Base-by-base conservation (phyloP, 768 basidiomycete species). In the Leccinum pellstonianum region DNA sequence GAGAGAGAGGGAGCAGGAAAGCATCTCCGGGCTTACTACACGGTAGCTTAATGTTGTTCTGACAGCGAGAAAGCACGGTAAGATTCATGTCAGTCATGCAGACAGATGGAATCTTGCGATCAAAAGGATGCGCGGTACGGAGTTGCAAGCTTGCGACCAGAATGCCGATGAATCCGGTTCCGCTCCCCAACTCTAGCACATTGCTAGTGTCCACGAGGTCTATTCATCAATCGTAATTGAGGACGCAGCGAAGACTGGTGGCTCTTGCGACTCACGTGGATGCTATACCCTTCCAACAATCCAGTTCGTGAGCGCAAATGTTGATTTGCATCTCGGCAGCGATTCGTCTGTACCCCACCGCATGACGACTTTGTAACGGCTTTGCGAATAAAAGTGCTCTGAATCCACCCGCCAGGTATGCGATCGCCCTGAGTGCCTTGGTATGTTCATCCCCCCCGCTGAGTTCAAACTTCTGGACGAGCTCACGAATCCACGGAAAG, bases 141-240 rank as follows among this genome's bases (percentile, higher is more conserved):
- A 63, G 52, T 23, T 93, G 91, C 15, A 91, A 69, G 47, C 77
- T 77, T 0, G 83, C 84, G 31, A 84, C 69, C 7, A 91, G 71
- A 41, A 83, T 81, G 4, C 89, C 91, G 15, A 92, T 75, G 65
- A 91, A 87, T n/a, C 91, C 91, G 3, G 80, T 77, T 2, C 91
- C 91, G 6, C 84, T 86, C 11, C 91, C 91, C 1, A 93, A 77
- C 69, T 93, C 91, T 10, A 93, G 79, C 8, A 91, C 77, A 17
- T 77, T 73, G 64, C 79, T 78, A 10, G 70, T 58, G 25, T 55
- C 37, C 17, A 65, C 61, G 31, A 68, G 41, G 41, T 61, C 55
- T 54, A 25, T 19, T 9, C 11, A 19, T 37, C 31, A 5, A 60
- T 33, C 1, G 2, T 31, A 11, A 9, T 17, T 50, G 25, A 52